phyloP scores from a whole-genome alignment of 2,329 filamentous ascomycete genomes.

The Curvularia lunata region DNA sequence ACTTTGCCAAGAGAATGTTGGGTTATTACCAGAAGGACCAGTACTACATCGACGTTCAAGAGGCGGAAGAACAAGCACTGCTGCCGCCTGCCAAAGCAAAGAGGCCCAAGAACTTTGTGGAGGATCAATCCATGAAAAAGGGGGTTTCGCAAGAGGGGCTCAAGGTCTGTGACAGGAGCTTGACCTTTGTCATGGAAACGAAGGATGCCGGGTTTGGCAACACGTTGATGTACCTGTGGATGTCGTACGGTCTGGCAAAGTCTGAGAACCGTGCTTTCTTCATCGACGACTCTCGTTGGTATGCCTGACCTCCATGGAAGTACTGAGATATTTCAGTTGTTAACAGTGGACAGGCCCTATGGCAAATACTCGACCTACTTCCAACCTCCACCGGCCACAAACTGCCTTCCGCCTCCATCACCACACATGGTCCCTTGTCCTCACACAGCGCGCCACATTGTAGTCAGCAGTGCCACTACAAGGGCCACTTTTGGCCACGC shows the following conservation, averaged over 20 bases:
- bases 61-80: slow-evolving; percentile 70
- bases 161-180: slow-evolving; percentile 69
- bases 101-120: slow-evolving; percentile 48
- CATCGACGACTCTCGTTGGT: slow-evolving; percentile 81
- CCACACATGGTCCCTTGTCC: slow-evolving; percentile 83
- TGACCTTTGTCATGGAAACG: slow-evolving; percentile 80
- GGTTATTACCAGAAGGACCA: slow-evolving; percentile 68
- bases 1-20: slow-evolving; percentile 43
- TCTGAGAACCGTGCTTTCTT: slow-evolving; percentile 80
- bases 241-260: slow-evolving; percentile 78
- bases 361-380: slow-evolving; percentile 78
- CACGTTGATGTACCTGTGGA: slow-evolving; percentile 80
- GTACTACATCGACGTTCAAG: slow-evolving; percentile 75
- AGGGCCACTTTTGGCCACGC: slow-evolving; percentile 67
- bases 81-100: slow-evolving; percentile 57
- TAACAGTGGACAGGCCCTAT: slow-evolving; percentile 64
- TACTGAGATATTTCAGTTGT: slow-evolving; percentile 1
- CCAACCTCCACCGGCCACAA: slow-evolving; percentile 66
- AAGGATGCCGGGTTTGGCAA: slow-evolving; percentile 77
- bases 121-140: slow-evolving; percentile 43
- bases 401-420: slow-evolving; percentile 73
- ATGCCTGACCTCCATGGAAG: slow-evolving; percentile 18
- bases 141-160: slow-evolving; percentile 42
- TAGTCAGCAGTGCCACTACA: slow-evolving; percentile 73
- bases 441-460: slow-evolving; percentile 73